These are phyloP conservation scores for Plasmodium inui DNA, from an alignment of 169 alveolate genomes.

Conservation along the genomic window DNA sequence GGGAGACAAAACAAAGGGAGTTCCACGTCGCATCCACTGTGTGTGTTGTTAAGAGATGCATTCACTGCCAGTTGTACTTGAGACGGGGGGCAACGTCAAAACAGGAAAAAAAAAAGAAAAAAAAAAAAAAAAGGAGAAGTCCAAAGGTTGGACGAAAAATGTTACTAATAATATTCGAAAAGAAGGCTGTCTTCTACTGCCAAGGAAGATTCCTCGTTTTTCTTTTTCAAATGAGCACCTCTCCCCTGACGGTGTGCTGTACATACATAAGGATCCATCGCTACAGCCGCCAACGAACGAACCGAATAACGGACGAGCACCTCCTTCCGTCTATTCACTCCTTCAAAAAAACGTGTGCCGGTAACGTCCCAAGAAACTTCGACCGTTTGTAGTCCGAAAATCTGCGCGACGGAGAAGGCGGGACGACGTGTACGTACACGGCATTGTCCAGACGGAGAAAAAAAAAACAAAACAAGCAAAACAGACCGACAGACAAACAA, in stretches of 20 bases:
- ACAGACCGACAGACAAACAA: neutral
- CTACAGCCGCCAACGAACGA: neutral
- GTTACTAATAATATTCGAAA: neutral
- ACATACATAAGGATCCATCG: neutral
- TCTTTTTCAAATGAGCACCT: neutral
- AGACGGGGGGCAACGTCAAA: neutral
- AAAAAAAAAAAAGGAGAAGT: neutral
- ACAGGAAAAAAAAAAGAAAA: neutral
- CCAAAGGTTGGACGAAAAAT: neutral
- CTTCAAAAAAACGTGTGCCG: conserved; percentile 55
- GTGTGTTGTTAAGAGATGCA: too few relatives aligned
- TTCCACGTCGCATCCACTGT: neutral
- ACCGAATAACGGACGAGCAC: neutral
- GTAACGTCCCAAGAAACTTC: conserved; percentile 61
- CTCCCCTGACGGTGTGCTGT: neutral
- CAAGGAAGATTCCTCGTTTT: neutral
- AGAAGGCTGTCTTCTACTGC: neutral
- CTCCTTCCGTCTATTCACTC: neutral
- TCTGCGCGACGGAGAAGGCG: neutral
- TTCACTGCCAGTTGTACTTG: neutral
- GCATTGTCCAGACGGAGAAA: neutral
- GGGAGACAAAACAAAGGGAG: neutral
- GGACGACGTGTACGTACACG: neutral
- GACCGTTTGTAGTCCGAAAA: conserved; percentile 45
- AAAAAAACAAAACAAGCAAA: neutral